Percentiles rank a stretch among this genome's conserved stretches.
Conservation (phyloP, 768 basidiomycete species). For the Hydnum rufescens region DNA sequence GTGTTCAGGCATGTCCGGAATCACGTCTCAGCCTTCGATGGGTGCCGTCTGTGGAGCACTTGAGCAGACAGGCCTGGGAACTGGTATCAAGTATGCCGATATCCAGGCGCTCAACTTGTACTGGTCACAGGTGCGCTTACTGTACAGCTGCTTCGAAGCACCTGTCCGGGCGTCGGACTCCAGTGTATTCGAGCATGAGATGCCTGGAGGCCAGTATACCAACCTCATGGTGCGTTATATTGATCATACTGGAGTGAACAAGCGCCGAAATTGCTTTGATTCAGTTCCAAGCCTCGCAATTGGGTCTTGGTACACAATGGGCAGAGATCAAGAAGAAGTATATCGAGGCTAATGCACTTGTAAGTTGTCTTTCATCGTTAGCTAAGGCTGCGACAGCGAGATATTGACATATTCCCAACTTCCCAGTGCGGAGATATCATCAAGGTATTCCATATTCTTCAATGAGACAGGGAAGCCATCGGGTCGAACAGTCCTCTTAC, state of each 20-base stretch:
- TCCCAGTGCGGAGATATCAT: slow-evolving; percentile 84
- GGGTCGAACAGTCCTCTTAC: neutral
- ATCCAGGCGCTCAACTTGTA: slow-evolving; percentile 94
- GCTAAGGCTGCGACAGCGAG: slow-evolving; percentile 6
- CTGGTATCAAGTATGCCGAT: slow-evolving; percentile 91
- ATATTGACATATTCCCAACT: neutral
- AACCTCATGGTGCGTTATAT: slow-evolving; percentile 60
- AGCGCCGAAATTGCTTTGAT: neutral
- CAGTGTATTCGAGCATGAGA: slow-evolving; percentile 96
- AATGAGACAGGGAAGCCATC: neutral
- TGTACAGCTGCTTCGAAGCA: slow-evolving; percentile 95
- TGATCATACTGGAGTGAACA: neutral
- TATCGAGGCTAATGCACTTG: slow-evolving; percentile 90
- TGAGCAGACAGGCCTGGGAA: slow-evolving; percentile 84
- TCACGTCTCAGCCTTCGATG: slow-evolving; percentile 98
- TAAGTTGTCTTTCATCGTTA: slow-evolving; percentile 20
- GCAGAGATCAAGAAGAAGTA: slow-evolving; percentile 98
- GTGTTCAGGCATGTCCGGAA: slow-evolving; percentile 76
- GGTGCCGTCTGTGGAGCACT: slow-evolving; percentile 88
- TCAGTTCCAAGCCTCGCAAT: slow-evolving; percentile 95
- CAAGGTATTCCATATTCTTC: slow-evolving; percentile 41
- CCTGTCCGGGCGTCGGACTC: slow-evolving; percentile 95
- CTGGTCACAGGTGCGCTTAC: slow-evolving; percentile 91
- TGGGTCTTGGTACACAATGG: slow-evolving; percentile 96
- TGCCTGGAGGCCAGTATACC: slow-evolving; percentile 95